Evolutionary conservation across 2,329 filamentous ascomycete genomes (phyloP).

Genomic region (Pyrenochaeta sp.): DNA sequence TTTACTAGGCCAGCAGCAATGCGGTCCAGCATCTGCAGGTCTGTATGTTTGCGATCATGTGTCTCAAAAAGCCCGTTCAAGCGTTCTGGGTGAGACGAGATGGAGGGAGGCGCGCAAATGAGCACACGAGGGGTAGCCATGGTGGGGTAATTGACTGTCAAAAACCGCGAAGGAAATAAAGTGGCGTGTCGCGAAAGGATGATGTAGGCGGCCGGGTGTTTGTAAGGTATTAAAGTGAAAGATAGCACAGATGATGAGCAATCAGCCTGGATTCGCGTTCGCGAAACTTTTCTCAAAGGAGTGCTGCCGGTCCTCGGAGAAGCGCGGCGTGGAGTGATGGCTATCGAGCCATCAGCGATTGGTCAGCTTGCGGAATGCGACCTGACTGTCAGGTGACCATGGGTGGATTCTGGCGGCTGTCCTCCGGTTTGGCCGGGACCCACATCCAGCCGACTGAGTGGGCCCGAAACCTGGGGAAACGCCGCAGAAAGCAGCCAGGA

Average conservation of each 20-base stretch:
- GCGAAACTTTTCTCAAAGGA: slow-evolving; percentile 34
- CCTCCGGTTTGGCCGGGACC: neutral
- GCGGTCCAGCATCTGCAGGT: slow-evolving; percentile 98
- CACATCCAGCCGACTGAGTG: slow-evolving; percentile 3
- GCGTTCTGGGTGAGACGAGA: slow-evolving; percentile 83
- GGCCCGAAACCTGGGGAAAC: slow-evolving; percentile 15
- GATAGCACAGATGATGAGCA: slow-evolving; percentile 24
- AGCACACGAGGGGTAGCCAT: slow-evolving; percentile 68
- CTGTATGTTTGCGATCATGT: slow-evolving; percentile 78
- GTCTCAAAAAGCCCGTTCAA: slow-evolving; percentile 75
- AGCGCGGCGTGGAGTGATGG: slow-evolving; percentile 7
- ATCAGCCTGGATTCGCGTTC: slow-evolving; percentile 19
- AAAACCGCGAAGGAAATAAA: neutral
- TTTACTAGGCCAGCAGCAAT: slow-evolving; percentile 81
- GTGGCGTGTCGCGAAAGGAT: neutral
- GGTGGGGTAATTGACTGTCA: slow-evolving; percentile 26
- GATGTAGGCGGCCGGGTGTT: neutral
- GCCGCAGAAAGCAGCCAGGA: neutral
- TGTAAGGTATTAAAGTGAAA: neutral
- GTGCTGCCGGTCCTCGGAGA: slow-evolving; percentile 39
- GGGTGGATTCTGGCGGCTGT: neutral
- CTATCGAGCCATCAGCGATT: slow-evolving; percentile 15
- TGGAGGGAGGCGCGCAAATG: slow-evolving; percentile 87
- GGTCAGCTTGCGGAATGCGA: slow-evolving; percentile 11
- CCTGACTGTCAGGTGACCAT: slow-evolving; percentile 12